These are phyloP conservation scores for Diddensiella santjacobensis DNA, from an alignment of 805 yeast genomes.

Conservation along the genomic window DNA sequence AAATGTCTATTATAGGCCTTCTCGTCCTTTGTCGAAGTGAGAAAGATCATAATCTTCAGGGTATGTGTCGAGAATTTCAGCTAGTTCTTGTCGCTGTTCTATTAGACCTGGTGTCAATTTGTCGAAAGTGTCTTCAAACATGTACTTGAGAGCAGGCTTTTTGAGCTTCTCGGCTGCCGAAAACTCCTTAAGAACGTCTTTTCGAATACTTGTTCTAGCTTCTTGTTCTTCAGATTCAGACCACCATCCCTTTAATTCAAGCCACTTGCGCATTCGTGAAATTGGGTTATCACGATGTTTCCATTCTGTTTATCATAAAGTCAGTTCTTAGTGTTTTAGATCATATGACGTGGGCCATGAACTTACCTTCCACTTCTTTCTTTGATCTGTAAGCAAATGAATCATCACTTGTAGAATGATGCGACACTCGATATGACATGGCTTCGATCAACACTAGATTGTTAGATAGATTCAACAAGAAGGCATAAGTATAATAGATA, in stretches of 20 bases:
- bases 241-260: slow-evolving; percentile 31
- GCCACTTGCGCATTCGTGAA: slow-evolving; percentile 32
- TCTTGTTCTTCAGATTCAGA: slow-evolving; percentile 28
- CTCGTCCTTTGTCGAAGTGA: slow-evolving; percentile 25
- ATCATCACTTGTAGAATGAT: slow-evolving; percentile 36
- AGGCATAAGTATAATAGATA: background rate
- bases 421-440: slow-evolving; percentile 36
- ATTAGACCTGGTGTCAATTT: slow-evolving; percentile 24
- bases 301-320: slow-evolving; percentile 32
- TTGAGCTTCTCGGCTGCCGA: slow-evolving; percentile 30
- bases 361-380: slow-evolving; percentile 28
- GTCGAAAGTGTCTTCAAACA: slow-evolving; percentile 28
- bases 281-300: slow-evolving; percentile 33
- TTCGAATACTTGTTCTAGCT: slow-evolving; percentile 23
- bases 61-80: slow-evolving; percentile 26
- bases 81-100: slow-evolving; percentile 30
- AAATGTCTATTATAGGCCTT: slow-evolving; percentile 24
- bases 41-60: slow-evolving; percentile 30
- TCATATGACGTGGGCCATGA: too few relatives aligned
- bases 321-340: too few relatives aligned
- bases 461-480: background rate
- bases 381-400: slow-evolving; percentile 34
- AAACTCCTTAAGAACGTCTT: slow-evolving; percentile 27
- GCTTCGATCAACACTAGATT: slow-evolving; percentile 31
- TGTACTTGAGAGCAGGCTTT: slow-evolving; percentile 27